Evolutionary conservation across 2,329 filamentous ascomycete species (phyloP).

Genomic region (Beauveria sp.): DNA sequence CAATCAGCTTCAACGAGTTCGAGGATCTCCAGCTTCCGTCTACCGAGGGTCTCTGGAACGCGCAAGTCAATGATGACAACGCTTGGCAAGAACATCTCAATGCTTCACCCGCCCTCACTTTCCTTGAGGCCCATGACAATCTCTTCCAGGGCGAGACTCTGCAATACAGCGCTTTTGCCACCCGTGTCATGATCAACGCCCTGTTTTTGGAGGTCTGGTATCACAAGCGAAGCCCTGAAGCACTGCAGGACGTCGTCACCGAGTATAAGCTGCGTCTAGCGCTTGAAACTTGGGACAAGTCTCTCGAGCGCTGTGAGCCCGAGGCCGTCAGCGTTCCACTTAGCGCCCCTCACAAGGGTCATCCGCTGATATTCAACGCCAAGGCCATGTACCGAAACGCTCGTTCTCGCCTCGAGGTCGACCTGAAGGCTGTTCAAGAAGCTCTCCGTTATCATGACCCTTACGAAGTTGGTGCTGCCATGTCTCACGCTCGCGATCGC

Average conservation of each 20-base stretch:
- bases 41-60: slow-evolving; percentile 86
- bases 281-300: slow-evolving; percentile 98
- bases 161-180: slow-evolving; percentile 92
- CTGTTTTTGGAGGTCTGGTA: slow-evolving; percentile 98
- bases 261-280: slow-evolving; percentile 96
- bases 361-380: slow-evolving; percentile 95
- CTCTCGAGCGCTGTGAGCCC: slow-evolving; percentile 84
- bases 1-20: slow-evolving; percentile 97
- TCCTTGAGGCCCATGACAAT: slow-evolving; percentile 89
- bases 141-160: slow-evolving; percentile 91
- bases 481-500: slow-evolving; percentile 88
- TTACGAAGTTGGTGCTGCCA: slow-evolving; percentile 92
- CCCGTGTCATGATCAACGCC: slow-evolving; percentile 97
- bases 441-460: slow-evolving; percentile 94
- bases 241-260: slow-evolving; percentile 91
- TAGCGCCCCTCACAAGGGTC: slow-evolving; percentile 90
- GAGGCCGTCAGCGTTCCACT: slow-evolving; percentile 83
- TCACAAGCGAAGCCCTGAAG: slow-evolving; percentile 96
- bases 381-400: slow-evolving; percentile 96
- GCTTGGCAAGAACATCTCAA: slow-evolving; percentile 77
- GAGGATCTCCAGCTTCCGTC: slow-evolving; percentile 88
- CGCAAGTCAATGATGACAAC: slow-evolving; percentile 68
- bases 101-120: slow-evolving; percentile 67
- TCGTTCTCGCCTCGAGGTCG: slow-evolving; percentile 83
- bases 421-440: slow-evolving; percentile 92